A percentile compares a stretch with the other conserved stretches of the same genome.
Evolutionary conservation across 169 alveolate species (phyloP).

Genomic region (Eimeria acervulina): DNA sequence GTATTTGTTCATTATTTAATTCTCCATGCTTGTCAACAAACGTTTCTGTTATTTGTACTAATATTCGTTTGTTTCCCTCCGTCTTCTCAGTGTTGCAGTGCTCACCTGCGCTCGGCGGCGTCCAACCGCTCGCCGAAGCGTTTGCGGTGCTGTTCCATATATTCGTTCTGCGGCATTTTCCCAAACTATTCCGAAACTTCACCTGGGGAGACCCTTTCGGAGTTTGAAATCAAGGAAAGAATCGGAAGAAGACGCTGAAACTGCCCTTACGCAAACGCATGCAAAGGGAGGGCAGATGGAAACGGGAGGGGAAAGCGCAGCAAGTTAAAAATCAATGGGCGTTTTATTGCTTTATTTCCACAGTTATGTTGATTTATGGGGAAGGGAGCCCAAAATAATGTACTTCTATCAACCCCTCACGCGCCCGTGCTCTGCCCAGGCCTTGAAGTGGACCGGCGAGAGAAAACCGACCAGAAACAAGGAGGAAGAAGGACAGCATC

Average conservation of each 20-base stretch:
- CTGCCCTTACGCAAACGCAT: background rate
- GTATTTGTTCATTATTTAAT: background rate
- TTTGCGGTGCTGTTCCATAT: slow-evolving; percentile 97
- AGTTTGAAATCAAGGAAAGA: background rate
- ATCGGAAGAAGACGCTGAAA: background rate
- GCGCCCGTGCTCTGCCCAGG: background rate
- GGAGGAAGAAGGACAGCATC: background rate
- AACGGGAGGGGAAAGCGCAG: background rate
- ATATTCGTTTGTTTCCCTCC: background rate
- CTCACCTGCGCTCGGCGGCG: slow-evolving; percentile 93
- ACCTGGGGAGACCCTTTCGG: background rate
- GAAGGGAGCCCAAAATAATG: background rate
- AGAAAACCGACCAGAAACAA: background rate
- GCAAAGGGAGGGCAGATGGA: background rate
- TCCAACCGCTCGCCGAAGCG: slow-evolving; percentile 98
- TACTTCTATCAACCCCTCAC: background rate
- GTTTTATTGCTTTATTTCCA: too few species aligned
- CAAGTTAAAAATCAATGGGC: background rate
- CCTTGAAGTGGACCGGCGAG: background rate
- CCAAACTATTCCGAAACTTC: background rate
- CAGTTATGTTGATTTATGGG: too few species aligned
- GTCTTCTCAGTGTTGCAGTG: background rate
- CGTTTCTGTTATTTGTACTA: background rate
- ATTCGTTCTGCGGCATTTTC: slow-evolving; percentile 98
- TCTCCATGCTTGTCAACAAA: background rate